These are phyloP conservation scores for Helianthus tuberosus DNA, from an alignment of 129 eudicot species.

Conservation along the genomic window DNA sequence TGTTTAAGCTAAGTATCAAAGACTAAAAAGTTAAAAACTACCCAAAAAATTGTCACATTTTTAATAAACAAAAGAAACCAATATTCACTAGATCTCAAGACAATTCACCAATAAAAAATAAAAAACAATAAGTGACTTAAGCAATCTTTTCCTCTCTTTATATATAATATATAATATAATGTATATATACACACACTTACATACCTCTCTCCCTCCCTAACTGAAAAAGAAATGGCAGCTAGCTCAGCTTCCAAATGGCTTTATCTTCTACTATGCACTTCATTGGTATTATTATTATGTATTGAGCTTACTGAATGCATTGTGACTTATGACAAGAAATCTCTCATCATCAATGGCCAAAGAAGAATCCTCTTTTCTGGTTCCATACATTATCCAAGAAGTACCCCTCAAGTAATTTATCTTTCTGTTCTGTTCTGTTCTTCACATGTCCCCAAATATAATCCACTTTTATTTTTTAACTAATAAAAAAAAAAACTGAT, in stretches of 20 bases:
- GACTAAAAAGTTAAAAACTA: no score
- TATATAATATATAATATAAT: no score
- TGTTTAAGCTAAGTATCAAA: no score
- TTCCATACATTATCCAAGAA: conserved; percentile 92
- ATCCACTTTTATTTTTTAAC: background rate
- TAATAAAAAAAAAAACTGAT: background rate
- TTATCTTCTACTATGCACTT: conserved; percentile 17
- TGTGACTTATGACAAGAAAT: conserved; percentile 74
- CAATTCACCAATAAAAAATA: no score
- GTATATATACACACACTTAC: background rate
- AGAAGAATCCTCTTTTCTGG: conserved; percentile 82
- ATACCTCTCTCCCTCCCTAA: background rate
- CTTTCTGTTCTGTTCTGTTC: background rate
- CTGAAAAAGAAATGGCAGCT: conserved; percentile 40
- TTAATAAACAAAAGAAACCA: no score
- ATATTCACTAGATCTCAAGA: no score
- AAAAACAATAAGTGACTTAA: no score
- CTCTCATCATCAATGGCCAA: conserved; percentile 76
- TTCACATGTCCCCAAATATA: background rate
- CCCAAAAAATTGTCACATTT: no score
- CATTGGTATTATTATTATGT: conserved; percentile 36
- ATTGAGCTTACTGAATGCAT: conserved; percentile 46
- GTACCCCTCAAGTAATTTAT: conserved; percentile 72
- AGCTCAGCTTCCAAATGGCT: conserved; percentile 52
- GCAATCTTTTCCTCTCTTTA: no score